Evolutionary conservation across 371 early-diverging fungal species (phyloP).

Genomic region (Paraphysoderma sedebokerense): DNA sequence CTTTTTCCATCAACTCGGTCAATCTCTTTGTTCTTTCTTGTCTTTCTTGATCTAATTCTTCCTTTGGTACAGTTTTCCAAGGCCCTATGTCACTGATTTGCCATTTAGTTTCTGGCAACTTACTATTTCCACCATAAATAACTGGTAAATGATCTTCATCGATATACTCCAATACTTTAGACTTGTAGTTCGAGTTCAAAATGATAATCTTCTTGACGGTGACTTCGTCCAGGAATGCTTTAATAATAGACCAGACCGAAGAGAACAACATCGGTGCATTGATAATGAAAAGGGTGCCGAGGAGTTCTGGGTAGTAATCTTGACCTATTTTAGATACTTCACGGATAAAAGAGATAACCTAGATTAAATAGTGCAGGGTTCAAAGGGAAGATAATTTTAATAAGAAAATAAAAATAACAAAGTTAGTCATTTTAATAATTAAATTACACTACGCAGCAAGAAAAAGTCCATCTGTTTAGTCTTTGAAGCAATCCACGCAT

Average conservation of each 20-base stretch:
- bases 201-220: conserved; percentile 53
- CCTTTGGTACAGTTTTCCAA: conserved; percentile 12
- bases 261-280: conserved; percentile 56
- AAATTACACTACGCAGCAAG: too few species aligned
- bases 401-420: background rate
- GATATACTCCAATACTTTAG: conserved; percentile 30
- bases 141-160: conserved; percentile 35
- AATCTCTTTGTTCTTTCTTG: too few species aligned
- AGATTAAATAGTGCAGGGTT: conserved; percentile 7
- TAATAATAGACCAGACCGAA: conserved; percentile 45
- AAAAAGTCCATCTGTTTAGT: too few species aligned
- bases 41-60: background rate
- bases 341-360: conserved; percentile 33
- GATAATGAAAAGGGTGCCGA: conserved; percentile 54
- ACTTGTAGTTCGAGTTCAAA: conserved; percentile 27
- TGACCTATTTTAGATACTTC: conserved; percentile 44
- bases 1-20: too few species aligned
- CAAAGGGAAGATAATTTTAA: background rate
- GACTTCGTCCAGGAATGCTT: conserved; percentile 44
- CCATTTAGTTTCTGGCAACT: conserved; percentile 34
- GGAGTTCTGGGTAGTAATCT: conserved; percentile 60
- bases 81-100: conserved; percentile 25
- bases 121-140: conserved; percentile 37
- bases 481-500: too few species aligned
- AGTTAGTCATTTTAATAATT: too few species aligned